Evolutionary conservation across 352 stramenopile species (phyloP).

Genomic region (Globisporangium polare): DNA sequence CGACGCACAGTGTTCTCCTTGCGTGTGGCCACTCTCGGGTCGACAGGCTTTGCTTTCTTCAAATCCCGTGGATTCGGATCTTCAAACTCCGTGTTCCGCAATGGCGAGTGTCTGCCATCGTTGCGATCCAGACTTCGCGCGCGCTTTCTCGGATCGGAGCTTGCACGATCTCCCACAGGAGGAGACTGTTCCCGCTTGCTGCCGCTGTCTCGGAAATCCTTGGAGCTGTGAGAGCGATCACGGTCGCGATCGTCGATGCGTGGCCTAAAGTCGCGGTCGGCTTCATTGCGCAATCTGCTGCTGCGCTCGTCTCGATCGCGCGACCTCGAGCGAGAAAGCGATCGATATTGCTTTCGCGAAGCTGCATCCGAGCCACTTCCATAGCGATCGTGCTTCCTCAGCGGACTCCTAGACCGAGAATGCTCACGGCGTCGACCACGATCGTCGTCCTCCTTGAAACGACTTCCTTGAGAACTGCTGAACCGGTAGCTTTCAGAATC

Average conservation of each 20-base stretch:
- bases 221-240: neutral
- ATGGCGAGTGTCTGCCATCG: neutral
- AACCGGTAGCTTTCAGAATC: slow-evolving; percentile 19
- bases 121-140: slow-evolving; percentile 1
- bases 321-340: slow-evolving; percentile 13
- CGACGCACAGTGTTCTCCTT: neutral
- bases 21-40: neutral
- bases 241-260: slow-evolving; percentile 1
- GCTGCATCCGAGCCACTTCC: slow-evolving; percentile 2
- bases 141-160: slow-evolving; percentile 2
- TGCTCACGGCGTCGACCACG: slow-evolving; percentile 15
- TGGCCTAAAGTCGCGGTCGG: neutral
- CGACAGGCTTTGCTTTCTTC: slow-evolving; percentile 1
- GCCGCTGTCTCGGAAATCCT: neutral
- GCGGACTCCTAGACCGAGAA: slow-evolving; percentile 26
- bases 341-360: slow-evolving; percentile 9
- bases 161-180: neutral
- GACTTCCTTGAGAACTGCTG: slow-evolving; percentile 1
- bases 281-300: neutral
- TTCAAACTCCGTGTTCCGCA: neutral
- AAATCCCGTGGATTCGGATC: neutral
- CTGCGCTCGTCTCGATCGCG: slow-evolving; percentile 11
- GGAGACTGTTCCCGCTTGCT: neutral
- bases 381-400: slow-evolving; percentile 23
- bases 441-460: slow-evolving; percentile 3